Evolutionary conservation across 371 early-diverging fungal genomes (phyloP).

Genomic region (Circinella umbellata): DNA sequence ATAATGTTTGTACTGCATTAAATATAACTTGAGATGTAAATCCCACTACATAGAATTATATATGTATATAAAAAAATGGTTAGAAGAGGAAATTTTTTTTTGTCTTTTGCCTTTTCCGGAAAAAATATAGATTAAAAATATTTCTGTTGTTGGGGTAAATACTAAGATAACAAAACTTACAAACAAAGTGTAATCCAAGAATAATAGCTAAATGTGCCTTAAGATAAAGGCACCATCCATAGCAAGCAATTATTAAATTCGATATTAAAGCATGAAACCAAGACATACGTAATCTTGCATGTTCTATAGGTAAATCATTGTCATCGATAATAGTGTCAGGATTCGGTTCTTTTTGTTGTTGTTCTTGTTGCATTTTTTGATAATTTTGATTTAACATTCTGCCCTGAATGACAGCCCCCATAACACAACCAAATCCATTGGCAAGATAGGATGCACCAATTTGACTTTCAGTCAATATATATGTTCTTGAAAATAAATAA

Average conservation of each 20-base stretch:
- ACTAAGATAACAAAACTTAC: conserved; percentile 24
- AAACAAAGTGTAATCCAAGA: conserved; percentile 32
- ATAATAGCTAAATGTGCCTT: conserved; percentile 33
- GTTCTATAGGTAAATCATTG: conserved; percentile 37
- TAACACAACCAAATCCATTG: conserved; percentile 23
- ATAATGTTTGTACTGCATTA: conserved; percentile 39
- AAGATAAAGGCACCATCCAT: conserved; percentile 41
- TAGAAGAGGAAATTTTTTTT: neutral
- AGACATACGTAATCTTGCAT: conserved; percentile 35
- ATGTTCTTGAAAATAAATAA: conserved; percentile 21
- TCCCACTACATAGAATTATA: conserved; percentile 27
- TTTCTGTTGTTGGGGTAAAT: neutral
- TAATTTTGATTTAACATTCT: conserved; percentile 30
- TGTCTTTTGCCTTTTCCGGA: neutral
- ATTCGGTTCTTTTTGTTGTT: neutral
- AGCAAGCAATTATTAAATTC: conserved; percentile 33
- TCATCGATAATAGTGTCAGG: conserved; percentile 16
- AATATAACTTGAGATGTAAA: conserved; percentile 35
- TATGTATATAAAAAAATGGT: neutral
- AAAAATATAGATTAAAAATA: neutral
- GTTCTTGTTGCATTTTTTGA: conserved; percentile 8
- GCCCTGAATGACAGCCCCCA: conserved; percentile 27
- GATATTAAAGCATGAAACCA: conserved; percentile 43
- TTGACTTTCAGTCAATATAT: conserved; percentile 20
- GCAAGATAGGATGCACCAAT: conserved; percentile 28